phyloP scores from a whole-genome alignment of 495 filamentous ascomycete species.

The Echria macrotheca region DNA sequence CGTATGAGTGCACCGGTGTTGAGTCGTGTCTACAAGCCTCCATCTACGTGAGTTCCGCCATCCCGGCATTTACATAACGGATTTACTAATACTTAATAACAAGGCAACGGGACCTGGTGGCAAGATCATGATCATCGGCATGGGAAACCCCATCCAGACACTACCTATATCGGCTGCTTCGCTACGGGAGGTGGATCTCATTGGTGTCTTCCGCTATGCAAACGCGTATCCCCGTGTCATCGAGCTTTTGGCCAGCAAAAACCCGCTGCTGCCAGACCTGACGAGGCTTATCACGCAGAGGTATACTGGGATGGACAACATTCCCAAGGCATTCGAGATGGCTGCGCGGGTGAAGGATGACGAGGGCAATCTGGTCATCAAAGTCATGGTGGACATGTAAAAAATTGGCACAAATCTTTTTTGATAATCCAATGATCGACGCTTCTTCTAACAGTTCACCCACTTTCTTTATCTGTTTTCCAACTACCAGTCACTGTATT shows the following conservation, averaged over 20 bases:
- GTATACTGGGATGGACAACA: slow-evolving; percentile 39
- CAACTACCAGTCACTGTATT: too few relatives aligned
- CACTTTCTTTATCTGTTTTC: too few relatives aligned
- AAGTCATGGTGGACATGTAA: slow-evolving; percentile 48
- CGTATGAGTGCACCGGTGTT: slow-evolving; percentile 93
- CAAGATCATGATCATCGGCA: slow-evolving; percentile 82
- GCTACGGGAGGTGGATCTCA: slow-evolving; percentile 84
- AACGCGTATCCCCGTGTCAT: slow-evolving; percentile 77
- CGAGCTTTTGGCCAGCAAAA: slow-evolving; percentile 57
- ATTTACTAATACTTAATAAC: neutral
- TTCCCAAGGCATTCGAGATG: slow-evolving; percentile 46
- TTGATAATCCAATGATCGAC: neutral
- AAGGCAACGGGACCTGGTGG: slow-evolving; percentile 69
- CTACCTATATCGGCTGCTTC: slow-evolving; percentile 81
- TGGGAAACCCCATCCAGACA: slow-evolving; percentile 85
- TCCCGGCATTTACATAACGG: neutral
- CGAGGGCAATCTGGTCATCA: slow-evolving; percentile 46
- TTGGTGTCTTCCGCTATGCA: slow-evolving; percentile 88
- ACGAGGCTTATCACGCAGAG: slow-evolving; percentile 71
- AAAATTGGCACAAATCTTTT: too few relatives aligned
- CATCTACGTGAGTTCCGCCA: slow-evolving; percentile 58
- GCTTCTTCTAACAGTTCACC: neutral
- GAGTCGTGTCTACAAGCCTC: slow-evolving; percentile 81
- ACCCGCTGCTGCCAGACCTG: slow-evolving; percentile 47
- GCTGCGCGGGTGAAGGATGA: slow-evolving; percentile 50